Base-by-base conservation (phyloP, 2,329 filamentous ascomycete species). In the Didymella sp. region DNA sequence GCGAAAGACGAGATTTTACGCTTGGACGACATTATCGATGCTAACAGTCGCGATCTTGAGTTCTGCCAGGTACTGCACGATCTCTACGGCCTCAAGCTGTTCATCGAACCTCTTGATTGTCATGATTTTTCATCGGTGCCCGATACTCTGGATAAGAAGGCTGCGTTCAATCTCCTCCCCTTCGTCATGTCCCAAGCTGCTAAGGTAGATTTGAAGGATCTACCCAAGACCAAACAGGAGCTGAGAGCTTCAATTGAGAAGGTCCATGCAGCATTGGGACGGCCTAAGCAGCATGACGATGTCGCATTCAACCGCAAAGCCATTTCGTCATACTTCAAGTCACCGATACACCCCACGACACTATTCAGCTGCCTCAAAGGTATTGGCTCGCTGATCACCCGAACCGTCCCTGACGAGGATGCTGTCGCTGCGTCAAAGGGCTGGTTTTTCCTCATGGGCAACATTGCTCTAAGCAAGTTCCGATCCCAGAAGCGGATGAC, bases 201-300 rank as follows among this genome's bases (percentile, higher is more conserved):
- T 46, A 88, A 90, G 59, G 89, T 97, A 81, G 88, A 91, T 21
- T 90, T 96, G 79, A 96, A 94, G 69, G 95, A 98, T 63, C 79
- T 98, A 17, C 85, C 92, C 15, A 98, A 96, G 74, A 95, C 92
- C 15, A 98, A 96, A 74, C 95, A 92, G 17, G 92, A 98, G 53
- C 81, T 99, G 51, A 96, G 94, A 73, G 86, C 84, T 15, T 92
- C 92, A 0, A 95, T 99, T 56, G 95, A 99, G 57, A 92, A 93
- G 65, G 91, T 99, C 77, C 93, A 98, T 73, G 88, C 91, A 64
- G 89, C 91, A 5, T 89, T 98, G 51, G 92, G 91, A 1, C 77
- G 80, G 17, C 86, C 89, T 25, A 96, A 93, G 73, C 86, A 89
- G 12, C 89, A 89, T 1, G 86, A 91, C 5, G 87, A 92, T 59